Base-by-base conservation (phyloP, 116 monocot species). In the Cymodocea nodosa region DNA sequence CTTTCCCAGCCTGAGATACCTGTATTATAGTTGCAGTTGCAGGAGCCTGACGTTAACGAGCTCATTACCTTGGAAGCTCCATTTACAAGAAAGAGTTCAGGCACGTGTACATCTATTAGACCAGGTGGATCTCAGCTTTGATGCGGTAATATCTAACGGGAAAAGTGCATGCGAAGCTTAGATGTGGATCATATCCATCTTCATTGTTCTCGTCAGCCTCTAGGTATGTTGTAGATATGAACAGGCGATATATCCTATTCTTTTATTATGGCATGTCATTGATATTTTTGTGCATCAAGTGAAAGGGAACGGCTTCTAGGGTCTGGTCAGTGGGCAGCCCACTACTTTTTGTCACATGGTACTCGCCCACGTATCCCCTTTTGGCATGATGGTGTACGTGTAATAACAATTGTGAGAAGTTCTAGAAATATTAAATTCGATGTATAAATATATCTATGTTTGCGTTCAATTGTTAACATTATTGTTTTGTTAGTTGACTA, bases 1-100 rank as follows among this genome's bases (percentile, higher is more conserved):
- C 51, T 61, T 40, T 36, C 22, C 23, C 61, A 20, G 13, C 52
- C 64, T 3, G 52, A 61, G 68, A 13, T 74, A 23, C 59, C 66
- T 48, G 73, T 65, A 58, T 54, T 60, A 13, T 73, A 67, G 39
- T 37, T 51, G 39, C 24, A 25, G 18, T 11, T 18, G 3, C 12
- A 65, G 6, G 18, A 15, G 36, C 14, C 14, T 39, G 14, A 44
- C 19, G 44, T 40, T 4, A 35, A 22, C 37, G 17, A 62, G 35
- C n/a, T 39, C 17, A 37, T 5, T 62, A 17, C 30, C 23, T 23
- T 44, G 5, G 44, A 8, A 10, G 44, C 57, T 57, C 13, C 57
- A 7, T 57, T 10, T 12, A 3, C 35, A 37, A 62, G 8, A 19
- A 3, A 19, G 36, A n/a, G 17, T 40, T 62, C 37, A 39, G 35